Evolutionary conservation across 208 protist species (phyloP), one percentile per base, ranked within the genome.

Genomic region (Wallacemonas sp.): DNA sequence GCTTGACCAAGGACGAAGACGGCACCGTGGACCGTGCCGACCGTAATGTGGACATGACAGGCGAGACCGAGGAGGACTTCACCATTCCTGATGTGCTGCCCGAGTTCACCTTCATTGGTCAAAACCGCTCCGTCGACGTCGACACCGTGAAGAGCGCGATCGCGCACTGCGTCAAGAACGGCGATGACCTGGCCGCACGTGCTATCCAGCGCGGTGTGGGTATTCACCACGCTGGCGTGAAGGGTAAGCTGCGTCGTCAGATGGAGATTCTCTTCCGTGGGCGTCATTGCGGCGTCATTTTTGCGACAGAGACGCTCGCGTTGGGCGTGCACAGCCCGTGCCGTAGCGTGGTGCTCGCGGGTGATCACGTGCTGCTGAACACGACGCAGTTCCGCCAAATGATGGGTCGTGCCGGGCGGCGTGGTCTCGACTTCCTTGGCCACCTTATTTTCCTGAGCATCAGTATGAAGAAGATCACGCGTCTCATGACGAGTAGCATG

Each of bases 301-400:
- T 97, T 64, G 86, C 92, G 24, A 98, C 96, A 8, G 88, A 88
- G 62, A 97, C 95, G 34, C 83, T 99, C 28, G 94, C 96, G n/a
- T 79, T 98, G 11, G 96, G 97, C 62, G 87, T 99, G 56, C 94
- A 98, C 84, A 97, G 97, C 75, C 97, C 97, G 1, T 98, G 94
- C 76, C 91, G 90, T 49, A 96, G 92, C 55, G 95, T 98, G 44
- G 93, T 98, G 17, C 82, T 98, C 36, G 86, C 89, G 17, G 95
- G 94, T 63, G 96, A 98, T 63, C 80, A 89, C 55, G 77, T 95
- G 31, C 79, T 96, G 64, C 86, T 98, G 19, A 96, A 97, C 70
- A 79, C 95, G 47, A 87, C 97, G 34, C 83, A 94, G 58, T 98
- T 96, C 70, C 84, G 95, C 21, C 97, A 99, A 73, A 98, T 98